phyloP scores from a whole-genome alignment of 2,329 filamentous ascomycete genomes.

The Scytalidium sp. region DNA sequence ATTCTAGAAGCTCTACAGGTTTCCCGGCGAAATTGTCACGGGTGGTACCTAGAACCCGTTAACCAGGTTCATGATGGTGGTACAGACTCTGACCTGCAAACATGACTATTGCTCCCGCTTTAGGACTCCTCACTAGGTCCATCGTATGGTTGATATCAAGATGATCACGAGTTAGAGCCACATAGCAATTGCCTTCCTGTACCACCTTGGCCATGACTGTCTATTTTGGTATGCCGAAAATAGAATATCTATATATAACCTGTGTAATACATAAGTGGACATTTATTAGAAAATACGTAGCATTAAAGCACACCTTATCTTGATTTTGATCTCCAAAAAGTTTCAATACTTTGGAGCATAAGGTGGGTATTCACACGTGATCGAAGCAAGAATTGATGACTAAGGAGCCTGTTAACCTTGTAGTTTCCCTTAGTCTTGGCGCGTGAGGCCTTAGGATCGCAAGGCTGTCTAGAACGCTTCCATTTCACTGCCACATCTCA shows the following conservation, averaged over 20 bases:
- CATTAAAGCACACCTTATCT: neutral
- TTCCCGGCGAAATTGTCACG: constrained; percentile 70
- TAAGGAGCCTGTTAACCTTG: neutral
- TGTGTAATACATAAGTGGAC: neutral
- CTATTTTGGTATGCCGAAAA: neutral
- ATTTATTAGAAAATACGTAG: neutral
- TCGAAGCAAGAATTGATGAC: neutral
- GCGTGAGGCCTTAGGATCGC: neutral
- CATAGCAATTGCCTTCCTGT: constrained; percentile 54
- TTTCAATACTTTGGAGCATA: too few species aligned
- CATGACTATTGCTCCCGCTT: constrained; percentile 72
- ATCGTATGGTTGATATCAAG: constrained; percentile 59
- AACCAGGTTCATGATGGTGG: constrained; percentile 3
- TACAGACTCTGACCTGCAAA: constrained; percentile 59
- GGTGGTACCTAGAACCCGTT: constrained; percentile 60
- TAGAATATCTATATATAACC: neutral
- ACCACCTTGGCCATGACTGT: constrained; percentile 35
- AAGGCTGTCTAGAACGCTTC: too few species aligned
- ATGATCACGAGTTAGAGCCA: constrained; percentile 62
- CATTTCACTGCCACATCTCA: too few species aligned
- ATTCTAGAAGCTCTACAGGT: constrained; percentile 71
- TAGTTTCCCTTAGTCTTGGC: neutral
- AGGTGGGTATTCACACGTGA: neutral
- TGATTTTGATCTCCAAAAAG: too few species aligned
- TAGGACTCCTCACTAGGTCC: constrained; percentile 66